Percentiles rank a stretch among this genome's conserved stretches.
phyloP scores from a whole-genome alignment of 2,329 filamentous ascomycete species.

The Niveomyces coronatus region DNA sequence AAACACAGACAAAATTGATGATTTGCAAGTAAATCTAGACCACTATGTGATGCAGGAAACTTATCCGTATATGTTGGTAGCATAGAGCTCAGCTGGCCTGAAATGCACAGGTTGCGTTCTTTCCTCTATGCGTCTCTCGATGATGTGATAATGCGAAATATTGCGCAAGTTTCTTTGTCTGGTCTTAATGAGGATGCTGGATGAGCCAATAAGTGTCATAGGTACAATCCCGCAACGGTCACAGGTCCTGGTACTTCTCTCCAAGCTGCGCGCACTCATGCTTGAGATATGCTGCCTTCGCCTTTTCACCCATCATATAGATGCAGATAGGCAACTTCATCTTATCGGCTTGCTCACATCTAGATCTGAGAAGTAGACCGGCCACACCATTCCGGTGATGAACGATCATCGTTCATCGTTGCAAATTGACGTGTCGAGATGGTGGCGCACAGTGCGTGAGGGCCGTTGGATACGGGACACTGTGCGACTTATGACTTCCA shows the following conservation, averaged over 20 bases:
- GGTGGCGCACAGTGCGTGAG: background rate
- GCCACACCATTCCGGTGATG: conserved; percentile 15
- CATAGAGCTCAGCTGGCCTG: too few relatives aligned
- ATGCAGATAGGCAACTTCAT: conserved; percentile 13
- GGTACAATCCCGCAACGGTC: background rate
- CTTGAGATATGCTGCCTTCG: conserved; percentile 1
- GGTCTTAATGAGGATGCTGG: background rate
- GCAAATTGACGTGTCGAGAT: conserved; percentile 12
- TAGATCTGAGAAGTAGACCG: conserved; percentile 15
- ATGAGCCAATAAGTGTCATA: conserved; percentile 7
- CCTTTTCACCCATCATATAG: conserved; percentile 13
- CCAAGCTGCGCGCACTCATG: conserved; percentile 1
- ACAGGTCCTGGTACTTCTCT: conserved; percentile 6
- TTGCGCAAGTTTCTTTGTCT: background rate
- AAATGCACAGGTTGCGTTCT: too few relatives aligned
- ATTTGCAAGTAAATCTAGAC: too few relatives aligned
- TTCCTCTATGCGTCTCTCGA: too few relatives aligned
- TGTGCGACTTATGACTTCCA: too few relatives aligned
- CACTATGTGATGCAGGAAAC: too few relatives aligned
- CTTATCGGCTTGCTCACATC: conserved; percentile 12
- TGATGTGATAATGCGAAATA: background rate
- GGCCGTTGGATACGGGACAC: too few relatives aligned
- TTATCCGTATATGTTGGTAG: too few relatives aligned
- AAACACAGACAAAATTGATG: too few relatives aligned
- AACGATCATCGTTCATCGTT: conserved; percentile 14